Percentiles rank a stretch among this genome's conserved stretches.
Evolutionary conservation across 2,329 filamentous ascomycete genomes (phyloP).

Genomic region (Bipolaris victoriae): DNA sequence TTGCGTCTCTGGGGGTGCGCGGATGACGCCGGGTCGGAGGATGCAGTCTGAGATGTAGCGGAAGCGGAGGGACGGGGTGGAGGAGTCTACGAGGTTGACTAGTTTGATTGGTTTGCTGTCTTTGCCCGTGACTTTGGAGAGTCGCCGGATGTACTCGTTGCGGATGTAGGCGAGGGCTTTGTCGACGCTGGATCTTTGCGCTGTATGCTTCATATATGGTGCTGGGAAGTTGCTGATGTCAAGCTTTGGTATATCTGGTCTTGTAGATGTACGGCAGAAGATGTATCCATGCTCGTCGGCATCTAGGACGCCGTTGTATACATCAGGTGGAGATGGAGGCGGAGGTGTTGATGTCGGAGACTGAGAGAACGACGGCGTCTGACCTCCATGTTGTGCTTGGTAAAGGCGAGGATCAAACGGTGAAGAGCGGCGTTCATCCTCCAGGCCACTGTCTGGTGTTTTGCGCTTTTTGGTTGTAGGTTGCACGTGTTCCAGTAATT

Average conservation of each 20-base stretch:
- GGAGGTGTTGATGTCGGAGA: constrained; percentile 21
- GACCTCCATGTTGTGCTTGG: constrained; percentile 14
- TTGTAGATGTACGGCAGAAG: constrained; percentile 35
- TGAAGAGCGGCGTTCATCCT: constrained; percentile 28
- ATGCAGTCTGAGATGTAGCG: constrained; percentile 70
- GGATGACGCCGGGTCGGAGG: constrained; percentile 63
- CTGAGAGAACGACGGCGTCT: constrained; percentile 26
- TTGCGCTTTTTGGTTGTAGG: constrained; percentile 33
- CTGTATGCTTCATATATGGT: constrained; percentile 42
- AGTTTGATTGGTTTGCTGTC: constrained; percentile 59
- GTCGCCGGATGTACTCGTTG: constrained; percentile 43
- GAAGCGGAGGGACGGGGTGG: constrained; percentile 66
- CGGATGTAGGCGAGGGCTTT: constrained; percentile 48
- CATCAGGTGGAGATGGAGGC: constrained; percentile 15
- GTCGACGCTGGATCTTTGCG: constrained; percentile 32
- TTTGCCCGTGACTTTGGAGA: constrained; percentile 36
- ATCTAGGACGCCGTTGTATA: constrained; percentile 53
- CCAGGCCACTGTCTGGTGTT: constrained; percentile 23
- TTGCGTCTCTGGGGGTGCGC: constrained; percentile 66
- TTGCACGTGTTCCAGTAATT: background rate
- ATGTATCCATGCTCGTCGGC: constrained; percentile 47
- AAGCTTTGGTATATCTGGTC: constrained; percentile 30
- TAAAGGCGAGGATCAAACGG: constrained; percentile 27
- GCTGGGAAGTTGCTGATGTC: constrained; percentile 46
- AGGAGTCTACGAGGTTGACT: constrained; percentile 65